Evolutionary conservation across 345 rosid genomes (phyloP).

Genomic region (Eucalyptus grandis): DNA sequence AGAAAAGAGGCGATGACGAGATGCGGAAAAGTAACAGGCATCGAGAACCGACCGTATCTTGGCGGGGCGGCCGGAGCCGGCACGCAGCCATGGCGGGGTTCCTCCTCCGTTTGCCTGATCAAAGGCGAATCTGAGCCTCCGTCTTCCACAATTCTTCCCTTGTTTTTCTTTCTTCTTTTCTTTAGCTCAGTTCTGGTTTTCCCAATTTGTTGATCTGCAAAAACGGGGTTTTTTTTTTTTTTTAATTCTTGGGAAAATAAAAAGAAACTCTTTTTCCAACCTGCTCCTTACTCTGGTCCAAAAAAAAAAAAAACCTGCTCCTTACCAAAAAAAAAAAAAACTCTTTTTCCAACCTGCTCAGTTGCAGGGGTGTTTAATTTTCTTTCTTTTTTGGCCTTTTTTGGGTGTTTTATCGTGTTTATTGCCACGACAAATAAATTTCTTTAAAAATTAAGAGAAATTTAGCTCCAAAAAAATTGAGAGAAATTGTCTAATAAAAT

Average conservation of each 20-base stretch:
- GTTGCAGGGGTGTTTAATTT: background rate
- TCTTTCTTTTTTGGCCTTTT: background rate
- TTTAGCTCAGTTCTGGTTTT: background rate
- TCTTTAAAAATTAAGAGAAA: no score
- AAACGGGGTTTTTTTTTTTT: rapidly evolving
- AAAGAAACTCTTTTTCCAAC: background rate
- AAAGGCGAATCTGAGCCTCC: slow-evolving; percentile 3
- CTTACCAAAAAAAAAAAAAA: background rate
- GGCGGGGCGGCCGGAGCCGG: background rate
- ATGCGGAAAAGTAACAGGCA: background rate
- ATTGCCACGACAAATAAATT: rapidly evolving
- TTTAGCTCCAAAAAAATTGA: no score
- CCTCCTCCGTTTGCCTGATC: background rate
- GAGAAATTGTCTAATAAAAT: background rate
- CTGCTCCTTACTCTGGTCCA: background rate
- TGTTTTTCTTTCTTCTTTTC: background rate
- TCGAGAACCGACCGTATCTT: background rate
- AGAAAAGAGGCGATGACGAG: background rate
- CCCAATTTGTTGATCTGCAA: background rate
- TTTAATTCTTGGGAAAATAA: background rate
- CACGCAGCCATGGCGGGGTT: slow-evolving; percentile 4
- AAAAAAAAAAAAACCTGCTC: background rate
- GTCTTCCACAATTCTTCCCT: background rate
- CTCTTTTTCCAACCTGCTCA: background rate
- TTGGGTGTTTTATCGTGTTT: rapidly evolving